phyloP scores from a whole-genome alignment of 108 stramenopile genomes.

The Nitzschia sp. region DNA sequence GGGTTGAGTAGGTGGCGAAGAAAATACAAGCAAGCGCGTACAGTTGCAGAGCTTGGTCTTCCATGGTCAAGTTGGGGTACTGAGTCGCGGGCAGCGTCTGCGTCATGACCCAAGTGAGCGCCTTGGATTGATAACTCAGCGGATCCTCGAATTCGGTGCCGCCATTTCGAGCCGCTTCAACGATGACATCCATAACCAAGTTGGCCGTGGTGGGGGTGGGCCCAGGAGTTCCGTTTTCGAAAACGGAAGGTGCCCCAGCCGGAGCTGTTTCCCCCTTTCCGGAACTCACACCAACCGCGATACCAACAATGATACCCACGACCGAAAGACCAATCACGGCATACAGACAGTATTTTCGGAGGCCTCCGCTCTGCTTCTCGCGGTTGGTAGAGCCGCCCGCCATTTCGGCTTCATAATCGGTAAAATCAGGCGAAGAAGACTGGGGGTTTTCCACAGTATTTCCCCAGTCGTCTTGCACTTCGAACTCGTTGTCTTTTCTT shows the following conservation, averaged over 20 bases:
- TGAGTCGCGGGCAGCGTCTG: slow-evolving; percentile 24
- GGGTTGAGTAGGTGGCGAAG: slow-evolving; percentile 15
- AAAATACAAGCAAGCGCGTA: slow-evolving; percentile 36
- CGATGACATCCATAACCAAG: slow-evolving; percentile 13
- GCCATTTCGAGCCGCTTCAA: slow-evolving; percentile 14
- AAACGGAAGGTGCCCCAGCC: neutral
- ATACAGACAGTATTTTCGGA: neutral
- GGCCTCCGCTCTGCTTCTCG: neutral
- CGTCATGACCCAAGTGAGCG: slow-evolving; percentile 22
- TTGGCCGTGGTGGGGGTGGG: slow-evolving; percentile 18
- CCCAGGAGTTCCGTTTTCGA: slow-evolving; percentile 9
- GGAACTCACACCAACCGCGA: neutral
- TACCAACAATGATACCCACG: slow-evolving; percentile 7
- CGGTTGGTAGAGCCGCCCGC: neutral
- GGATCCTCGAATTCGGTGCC: slow-evolving; percentile 33
- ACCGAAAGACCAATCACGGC: slow-evolving; percentile 5
- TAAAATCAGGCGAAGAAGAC: no score
- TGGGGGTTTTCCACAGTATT: no score
- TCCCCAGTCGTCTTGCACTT: no score
- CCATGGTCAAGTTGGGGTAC: slow-evolving; percentile 7
- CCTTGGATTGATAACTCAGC: slow-evolving; percentile 25
- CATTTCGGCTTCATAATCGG: neutral
- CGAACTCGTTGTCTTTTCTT: no score
- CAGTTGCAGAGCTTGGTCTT: slow-evolving; percentile 31
- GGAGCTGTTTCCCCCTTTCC: neutral